These are phyloP conservation scores for Epichloe gansuensis DNA, from an alignment of 2,329 filamentous ascomycete genomes.

Conservation along the genomic window DNA sequence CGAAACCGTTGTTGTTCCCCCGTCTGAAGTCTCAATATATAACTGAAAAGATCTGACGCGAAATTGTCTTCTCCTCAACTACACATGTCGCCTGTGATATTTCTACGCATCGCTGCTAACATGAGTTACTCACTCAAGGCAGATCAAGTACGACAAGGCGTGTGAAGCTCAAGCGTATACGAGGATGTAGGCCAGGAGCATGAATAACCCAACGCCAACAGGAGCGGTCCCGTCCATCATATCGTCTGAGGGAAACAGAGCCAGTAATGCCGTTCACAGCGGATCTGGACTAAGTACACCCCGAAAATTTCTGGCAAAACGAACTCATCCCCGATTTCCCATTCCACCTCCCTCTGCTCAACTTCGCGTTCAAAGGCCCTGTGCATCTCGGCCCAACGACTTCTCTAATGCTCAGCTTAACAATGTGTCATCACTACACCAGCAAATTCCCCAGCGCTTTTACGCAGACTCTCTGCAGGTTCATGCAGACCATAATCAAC, in stretches of 20 bases:
- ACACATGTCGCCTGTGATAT: not conserved
- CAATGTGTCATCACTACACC: not conserved
- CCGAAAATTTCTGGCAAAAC: slow-evolving; percentile 5
- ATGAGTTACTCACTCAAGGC: not conserved
- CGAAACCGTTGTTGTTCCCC: slow-evolving; percentile 37
- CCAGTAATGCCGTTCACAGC: not conserved
- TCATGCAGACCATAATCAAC: not conserved
- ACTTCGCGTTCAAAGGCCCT: not conserved
- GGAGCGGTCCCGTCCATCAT: not conserved
- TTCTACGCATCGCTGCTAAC: not conserved
- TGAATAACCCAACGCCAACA: slow-evolving; percentile 2
- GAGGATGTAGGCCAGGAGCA: slow-evolving; percentile 7
- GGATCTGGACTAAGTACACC: not conserved
- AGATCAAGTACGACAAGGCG: not conserved
- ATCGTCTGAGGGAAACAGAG: not conserved
- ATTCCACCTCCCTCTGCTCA: not conserved
- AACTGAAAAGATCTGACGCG: slow-evolving; percentile 69
- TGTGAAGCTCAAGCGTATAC: not conserved
- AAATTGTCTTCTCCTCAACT: slow-evolving; percentile 5
- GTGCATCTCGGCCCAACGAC: not conserved
- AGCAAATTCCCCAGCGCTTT: not conserved
- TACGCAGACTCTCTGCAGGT: not conserved
- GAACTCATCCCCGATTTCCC: slow-evolving; percentile 1
- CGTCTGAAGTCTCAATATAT: slow-evolving; percentile 36
- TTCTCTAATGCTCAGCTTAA: not conserved